Conservation (phyloP, 768 basidiomycete species). For the Trametes elegans region DNA sequence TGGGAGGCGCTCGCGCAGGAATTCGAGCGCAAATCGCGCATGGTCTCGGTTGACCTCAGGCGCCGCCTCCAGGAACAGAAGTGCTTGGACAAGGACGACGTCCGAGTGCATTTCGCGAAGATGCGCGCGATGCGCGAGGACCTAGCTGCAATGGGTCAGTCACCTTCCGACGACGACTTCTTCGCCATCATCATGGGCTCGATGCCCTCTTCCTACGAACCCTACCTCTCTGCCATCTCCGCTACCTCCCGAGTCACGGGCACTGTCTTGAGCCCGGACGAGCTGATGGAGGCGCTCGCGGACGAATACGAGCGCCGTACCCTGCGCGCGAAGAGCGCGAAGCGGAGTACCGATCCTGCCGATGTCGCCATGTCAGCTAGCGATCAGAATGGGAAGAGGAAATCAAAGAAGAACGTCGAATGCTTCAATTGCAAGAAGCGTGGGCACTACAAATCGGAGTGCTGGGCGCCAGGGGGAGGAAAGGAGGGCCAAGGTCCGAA, state of each 20-base stretch:
- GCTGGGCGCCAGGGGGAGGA: slow-evolving; percentile 19
- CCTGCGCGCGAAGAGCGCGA: background rate
- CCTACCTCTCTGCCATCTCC: background rate
- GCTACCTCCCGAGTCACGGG: background rate
- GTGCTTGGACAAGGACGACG: slow-evolving; percentile 33
- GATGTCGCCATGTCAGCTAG: background rate
- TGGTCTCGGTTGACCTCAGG: slow-evolving; percentile 32
- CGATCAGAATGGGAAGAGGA: background rate
- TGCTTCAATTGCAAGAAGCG: slow-evolving; percentile 23
- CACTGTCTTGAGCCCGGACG: background rate
- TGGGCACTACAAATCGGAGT: slow-evolving; percentile 21
- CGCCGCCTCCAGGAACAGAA: slow-evolving; percentile 26
- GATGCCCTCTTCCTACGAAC: background rate
- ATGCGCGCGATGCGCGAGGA: too few relatives aligned
- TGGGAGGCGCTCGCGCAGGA: too few relatives aligned
- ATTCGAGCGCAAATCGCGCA: slow-evolving; percentile 29
- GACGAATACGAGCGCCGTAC: background rate
- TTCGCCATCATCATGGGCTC: too few relatives aligned
- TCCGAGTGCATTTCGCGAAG: too few relatives aligned
- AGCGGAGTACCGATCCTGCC: background rate
- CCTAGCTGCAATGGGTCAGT: too few relatives aligned
- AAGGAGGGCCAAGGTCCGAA: slow-evolving; percentile 21
- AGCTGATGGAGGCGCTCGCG: background rate
- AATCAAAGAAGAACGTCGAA: slow-evolving; percentile 1
- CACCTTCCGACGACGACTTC: too few relatives aligned